phyloP scores from a whole-genome alignment of 192 early-diverging fungal genomes.

The Linderina pennispora region DNA sequence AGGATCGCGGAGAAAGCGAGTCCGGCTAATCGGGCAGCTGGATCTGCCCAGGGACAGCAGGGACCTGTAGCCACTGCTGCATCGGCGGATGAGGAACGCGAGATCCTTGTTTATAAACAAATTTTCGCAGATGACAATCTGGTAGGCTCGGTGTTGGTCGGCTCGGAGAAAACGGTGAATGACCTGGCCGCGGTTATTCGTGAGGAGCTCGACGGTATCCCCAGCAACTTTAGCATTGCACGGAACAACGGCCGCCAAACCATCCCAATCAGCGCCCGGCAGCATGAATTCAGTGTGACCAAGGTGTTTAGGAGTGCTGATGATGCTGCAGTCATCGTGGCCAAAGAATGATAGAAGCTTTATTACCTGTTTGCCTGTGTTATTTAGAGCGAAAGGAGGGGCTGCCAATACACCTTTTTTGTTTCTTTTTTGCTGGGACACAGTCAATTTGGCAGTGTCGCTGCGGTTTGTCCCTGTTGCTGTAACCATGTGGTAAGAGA shows the following conservation, averaged over 20 bases:
- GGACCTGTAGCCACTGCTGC: too few relatives aligned
- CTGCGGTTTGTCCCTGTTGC: too few relatives aligned
- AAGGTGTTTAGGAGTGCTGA: slow-evolving; percentile 50
- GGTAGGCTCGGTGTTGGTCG: slow-evolving; percentile 54
- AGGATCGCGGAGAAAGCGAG: not conserved
- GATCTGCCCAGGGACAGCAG: not conserved
- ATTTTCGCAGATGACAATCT: slow-evolving; percentile 45
- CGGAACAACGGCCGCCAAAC: slow-evolving; percentile 51
- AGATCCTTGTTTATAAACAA: slow-evolving; percentile 51
- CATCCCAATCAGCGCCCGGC: slow-evolving; percentile 57
- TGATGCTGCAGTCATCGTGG: slow-evolving; percentile 39
- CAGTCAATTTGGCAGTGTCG: too few relatives aligned
- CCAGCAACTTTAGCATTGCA: slow-evolving; percentile 39
- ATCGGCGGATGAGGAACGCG: slow-evolving; percentile 33
- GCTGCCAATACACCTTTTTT: too few relatives aligned
- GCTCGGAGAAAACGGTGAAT: not conserved
- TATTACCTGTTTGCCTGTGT: too few relatives aligned
- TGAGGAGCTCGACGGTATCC: slow-evolving; percentile 53
- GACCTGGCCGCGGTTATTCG: slow-evolving; percentile 20
- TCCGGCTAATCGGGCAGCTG: not conserved
- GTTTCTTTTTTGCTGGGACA: too few relatives aligned
- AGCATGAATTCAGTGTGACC: slow-evolving; percentile 46
- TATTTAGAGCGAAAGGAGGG: too few relatives aligned
- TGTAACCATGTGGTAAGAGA: too few relatives aligned
- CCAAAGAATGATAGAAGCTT: too few relatives aligned